A percentile compares a stretch with the other conserved stretches of the same genome.
Conservation (phyloP, 768 basidiomycete species). For the Trametes cinnabarina region DNA sequence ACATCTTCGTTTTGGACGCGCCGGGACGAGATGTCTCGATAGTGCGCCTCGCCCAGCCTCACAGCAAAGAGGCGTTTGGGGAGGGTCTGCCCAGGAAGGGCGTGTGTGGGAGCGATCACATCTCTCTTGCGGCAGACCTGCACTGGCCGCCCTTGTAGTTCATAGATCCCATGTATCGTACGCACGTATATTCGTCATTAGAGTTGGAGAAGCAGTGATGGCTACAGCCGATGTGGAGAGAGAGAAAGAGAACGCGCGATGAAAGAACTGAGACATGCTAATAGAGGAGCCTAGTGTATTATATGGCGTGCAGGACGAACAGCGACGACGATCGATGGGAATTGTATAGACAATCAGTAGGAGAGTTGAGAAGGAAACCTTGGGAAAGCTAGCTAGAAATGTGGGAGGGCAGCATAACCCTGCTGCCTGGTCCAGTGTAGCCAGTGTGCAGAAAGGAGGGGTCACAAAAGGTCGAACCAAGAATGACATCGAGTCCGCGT, state of each 20-base stretch:
- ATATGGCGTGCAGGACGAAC: background rate
- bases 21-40: constrained; percentile 36
- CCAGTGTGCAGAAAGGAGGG: no score
- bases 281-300: constrained; percentile 15
- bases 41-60: constrained; percentile 60
- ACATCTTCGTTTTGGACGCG: constrained; percentile 76
- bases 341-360: constrained; percentile 7
- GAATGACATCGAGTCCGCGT: background rate
- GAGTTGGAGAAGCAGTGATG: constrained; percentile 8
- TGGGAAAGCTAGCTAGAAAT: background rate
- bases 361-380: background rate
- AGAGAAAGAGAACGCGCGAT: background rate
- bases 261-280: constrained; percentile 12
- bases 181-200: constrained; percentile 11
- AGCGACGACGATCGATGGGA: constrained; percentile 8
- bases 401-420: background rate
- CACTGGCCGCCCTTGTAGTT: constrained; percentile 21
- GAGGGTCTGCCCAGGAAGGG: constrained; percentile 77
- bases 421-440: background rate
- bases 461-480: background rate
- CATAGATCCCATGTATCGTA: background rate
- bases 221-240: constrained; percentile 15
- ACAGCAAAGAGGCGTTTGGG: constrained; percentile 53
- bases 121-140: constrained; percentile 72
- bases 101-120: constrained; percentile 85